A percentile compares a stretch with the other conserved stretches of the same genome.
Evolutionary conservation across 2,329 filamentous ascomycete species (phyloP).

Genomic region (Penicillium concentricum): DNA sequence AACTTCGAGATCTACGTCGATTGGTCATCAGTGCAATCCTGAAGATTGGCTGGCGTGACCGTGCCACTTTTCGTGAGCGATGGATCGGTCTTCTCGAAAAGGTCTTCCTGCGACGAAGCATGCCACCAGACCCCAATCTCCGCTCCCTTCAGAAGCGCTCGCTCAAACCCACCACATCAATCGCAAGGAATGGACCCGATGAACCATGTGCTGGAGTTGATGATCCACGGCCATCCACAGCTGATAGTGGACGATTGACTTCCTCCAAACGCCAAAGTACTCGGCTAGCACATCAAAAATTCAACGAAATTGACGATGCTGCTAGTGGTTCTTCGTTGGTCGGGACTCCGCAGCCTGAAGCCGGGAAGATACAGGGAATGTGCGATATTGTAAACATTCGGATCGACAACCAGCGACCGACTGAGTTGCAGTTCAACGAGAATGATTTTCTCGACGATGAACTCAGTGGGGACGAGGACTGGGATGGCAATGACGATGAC

Average conservation of each 20-base stretch:
- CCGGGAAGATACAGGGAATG: constrained; percentile 51
- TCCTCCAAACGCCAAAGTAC: constrained; percentile 41
- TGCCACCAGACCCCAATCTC: constrained; percentile 31
- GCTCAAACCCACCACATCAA: constrained; percentile 7
- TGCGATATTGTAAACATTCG: constrained; percentile 59
- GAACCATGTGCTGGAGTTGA: not conserved
- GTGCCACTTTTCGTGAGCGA: constrained; percentile 72
- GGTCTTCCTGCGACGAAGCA: constrained; percentile 41
- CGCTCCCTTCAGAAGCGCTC: constrained; percentile 23
- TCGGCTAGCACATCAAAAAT: constrained; percentile 35
- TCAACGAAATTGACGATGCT: constrained; percentile 27
- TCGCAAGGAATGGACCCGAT: not conserved
- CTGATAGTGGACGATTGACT: constrained; percentile 15
- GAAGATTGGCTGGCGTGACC: constrained; percentile 74
- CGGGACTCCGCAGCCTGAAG: constrained; percentile 4
- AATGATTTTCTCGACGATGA: constrained; percentile 62
- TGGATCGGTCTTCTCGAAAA: constrained; percentile 71
- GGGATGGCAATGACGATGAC: constrained; percentile 54
- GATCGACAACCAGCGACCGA: constrained; percentile 62
- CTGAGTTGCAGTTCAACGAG: constrained; percentile 58
- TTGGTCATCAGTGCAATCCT: constrained; percentile 75
- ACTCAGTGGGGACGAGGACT: constrained; percentile 61
- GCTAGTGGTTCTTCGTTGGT: not conserved
- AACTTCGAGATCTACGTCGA: constrained; percentile 65
- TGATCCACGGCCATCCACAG: constrained; percentile 11